Percentiles rank a stretch among this genome's conserved stretches.
phyloP scores from a whole-genome alignment of 257 asterid genomes.

The Mentha longifolia region DNA sequence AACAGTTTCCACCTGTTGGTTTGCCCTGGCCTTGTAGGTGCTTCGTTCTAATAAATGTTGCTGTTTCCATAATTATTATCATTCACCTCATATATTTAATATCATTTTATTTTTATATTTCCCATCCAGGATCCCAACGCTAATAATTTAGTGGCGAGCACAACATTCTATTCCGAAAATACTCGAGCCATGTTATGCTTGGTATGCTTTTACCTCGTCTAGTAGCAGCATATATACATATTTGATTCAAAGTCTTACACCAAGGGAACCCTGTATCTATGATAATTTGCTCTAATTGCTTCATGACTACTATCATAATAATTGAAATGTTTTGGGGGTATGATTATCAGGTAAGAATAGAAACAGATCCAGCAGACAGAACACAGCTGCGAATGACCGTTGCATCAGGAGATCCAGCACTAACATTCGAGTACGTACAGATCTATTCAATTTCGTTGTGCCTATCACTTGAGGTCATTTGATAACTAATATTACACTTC shows the following conservation, averaged over 20 bases:
- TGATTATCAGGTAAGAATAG: constrained; percentile 70
- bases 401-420: constrained; percentile 86
- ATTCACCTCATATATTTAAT: constrained; percentile 20
- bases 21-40: constrained; percentile 89
- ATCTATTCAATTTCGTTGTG: neutral
- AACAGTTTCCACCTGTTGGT: constrained; percentile 62
- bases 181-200: constrained; percentile 93
- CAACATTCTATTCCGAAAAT: constrained; percentile 86
- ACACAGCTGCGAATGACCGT: constrained; percentile 88
- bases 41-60: constrained; percentile 25
- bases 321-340: neutral
- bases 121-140: constrained; percentile 83
- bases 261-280: neutral
- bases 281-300: constrained; percentile 3
- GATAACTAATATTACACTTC: constrained; percentile 19
- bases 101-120: constrained; percentile 26
- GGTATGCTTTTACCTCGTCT: constrained; percentile 55
- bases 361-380: constrained; percentile 97
- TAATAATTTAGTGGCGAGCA: constrained; percentile 85
- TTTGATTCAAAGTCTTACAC: constrained; percentile 15
- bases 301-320: constrained; percentile 4
- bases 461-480: constrained; percentile 20
- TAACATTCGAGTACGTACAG: constrained; percentile 75
- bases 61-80: constrained; percentile 4
- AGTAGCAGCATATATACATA: neutral